These are phyloP conservation scores for Suhomyces prunicola DNA, from an alignment of 805 yeast genomes.

Conservation along the genomic window DNA sequence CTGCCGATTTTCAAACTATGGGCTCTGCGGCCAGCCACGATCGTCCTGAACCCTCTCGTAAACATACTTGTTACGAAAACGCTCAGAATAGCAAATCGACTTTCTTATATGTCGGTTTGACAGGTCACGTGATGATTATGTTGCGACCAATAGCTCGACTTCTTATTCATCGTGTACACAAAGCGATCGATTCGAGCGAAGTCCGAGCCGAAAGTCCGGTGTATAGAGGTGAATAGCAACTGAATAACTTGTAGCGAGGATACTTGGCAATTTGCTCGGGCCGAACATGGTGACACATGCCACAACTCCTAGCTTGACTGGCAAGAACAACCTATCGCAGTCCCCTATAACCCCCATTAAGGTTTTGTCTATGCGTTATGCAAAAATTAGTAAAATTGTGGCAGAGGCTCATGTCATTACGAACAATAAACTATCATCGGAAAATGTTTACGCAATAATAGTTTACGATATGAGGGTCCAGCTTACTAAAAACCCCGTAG, in stretches of 20 bases:
- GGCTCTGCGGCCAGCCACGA: background rate
- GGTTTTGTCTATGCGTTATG: background rate
- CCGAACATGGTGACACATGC: background rate
- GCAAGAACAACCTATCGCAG: background rate
- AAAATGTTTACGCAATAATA: background rate
- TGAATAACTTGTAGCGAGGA: too few relatives aligned
- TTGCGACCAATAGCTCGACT: background rate
- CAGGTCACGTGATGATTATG: background rate
- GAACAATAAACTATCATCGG: background rate
- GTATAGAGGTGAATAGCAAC: too few relatives aligned
- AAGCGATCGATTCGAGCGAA: background rate
- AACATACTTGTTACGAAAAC: background rate
- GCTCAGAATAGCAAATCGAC: background rate
- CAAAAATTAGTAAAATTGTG: background rate
- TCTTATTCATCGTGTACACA: background rate
- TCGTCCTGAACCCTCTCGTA: background rate
- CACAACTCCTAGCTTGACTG: background rate
- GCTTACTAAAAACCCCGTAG: background rate
- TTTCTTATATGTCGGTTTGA: background rate
- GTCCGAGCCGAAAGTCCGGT: background rate
- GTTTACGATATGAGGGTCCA: background rate
- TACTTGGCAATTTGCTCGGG: too few relatives aligned
- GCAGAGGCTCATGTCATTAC: background rate
- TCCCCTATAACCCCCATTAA: background rate
- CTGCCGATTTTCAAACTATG: background rate